Conservation (phyloP, 768 basidiomycete species). For the Infundibulicybe gibba region DNA sequence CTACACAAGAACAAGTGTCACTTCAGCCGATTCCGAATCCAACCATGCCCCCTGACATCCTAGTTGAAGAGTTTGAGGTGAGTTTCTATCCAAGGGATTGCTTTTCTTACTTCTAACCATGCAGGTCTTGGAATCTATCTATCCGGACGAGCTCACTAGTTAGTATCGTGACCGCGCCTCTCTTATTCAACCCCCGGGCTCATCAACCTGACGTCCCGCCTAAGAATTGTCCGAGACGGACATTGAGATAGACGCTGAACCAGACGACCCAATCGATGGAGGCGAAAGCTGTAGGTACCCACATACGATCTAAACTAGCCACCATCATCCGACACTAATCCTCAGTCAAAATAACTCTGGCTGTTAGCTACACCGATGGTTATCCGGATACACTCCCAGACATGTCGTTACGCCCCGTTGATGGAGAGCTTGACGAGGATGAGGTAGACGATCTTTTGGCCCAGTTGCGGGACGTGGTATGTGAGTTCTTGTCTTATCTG, state of each 20-base stretch:
- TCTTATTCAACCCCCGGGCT: constrained; percentile 30
- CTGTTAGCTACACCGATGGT: constrained; percentile 71
- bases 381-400: constrained; percentile 87
- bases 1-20: no score
- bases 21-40: no score
- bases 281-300: constrained; percentile 48
- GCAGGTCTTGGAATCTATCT: constrained; percentile 93
- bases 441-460: constrained; percentile 54
- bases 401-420: constrained; percentile 58
- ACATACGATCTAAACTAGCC: constrained; percentile 6
- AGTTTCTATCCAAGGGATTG: constrained; percentile 5
- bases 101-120: constrained; percentile 5
- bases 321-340: constrained; percentile 5
- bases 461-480: constrained; percentile 54
- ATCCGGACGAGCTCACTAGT: constrained; percentile 92
- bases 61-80: constrained; percentile 93
- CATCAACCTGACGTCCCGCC: constrained; percentile 27
- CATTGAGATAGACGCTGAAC: constrained; percentile 83
- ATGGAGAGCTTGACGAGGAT: constrained; percentile 55
- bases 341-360: constrained; percentile 70
- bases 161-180: constrained; percentile 37
- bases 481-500: constrained; percentile 15
- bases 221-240: constrained; percentile 84
- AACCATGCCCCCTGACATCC: constrained; percentile 61
- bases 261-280: constrained; percentile 71